Evolutionary conservation across 768 basidiomycete genomes (phyloP).

Genomic region (Agrocybe praecox): DNA sequence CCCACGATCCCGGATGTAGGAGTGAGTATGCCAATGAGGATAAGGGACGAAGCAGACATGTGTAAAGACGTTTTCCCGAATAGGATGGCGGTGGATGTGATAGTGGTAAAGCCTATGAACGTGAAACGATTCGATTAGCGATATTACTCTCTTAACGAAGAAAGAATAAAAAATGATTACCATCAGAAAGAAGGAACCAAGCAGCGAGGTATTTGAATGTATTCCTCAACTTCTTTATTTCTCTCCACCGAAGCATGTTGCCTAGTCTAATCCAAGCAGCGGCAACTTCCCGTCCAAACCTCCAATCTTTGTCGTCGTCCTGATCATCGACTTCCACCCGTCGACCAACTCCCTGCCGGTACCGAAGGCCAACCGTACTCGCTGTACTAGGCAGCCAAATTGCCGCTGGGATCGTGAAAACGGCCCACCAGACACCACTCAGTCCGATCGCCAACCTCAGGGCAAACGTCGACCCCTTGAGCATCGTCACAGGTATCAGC

Average conservation of each 20-base stretch:
- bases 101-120: constrained; percentile 79
- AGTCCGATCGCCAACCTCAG: constrained; percentile 83
- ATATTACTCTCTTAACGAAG: not conserved
- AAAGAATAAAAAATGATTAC: constrained; percentile 33
- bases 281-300: constrained; percentile 49
- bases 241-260: constrained; percentile 70
- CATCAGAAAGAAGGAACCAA: constrained; percentile 94
- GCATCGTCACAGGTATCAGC: constrained; percentile 72
- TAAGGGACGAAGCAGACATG: constrained; percentile 77
- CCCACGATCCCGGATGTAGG: constrained; percentile 81
- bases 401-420: constrained; percentile 79
- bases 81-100: constrained; percentile 88
- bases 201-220: constrained; percentile 91
- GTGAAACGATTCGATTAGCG: not conserved
- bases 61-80: constrained; percentile 89
- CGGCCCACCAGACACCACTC: constrained; percentile 88
- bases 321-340: constrained; percentile 16
- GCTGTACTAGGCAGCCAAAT: constrained; percentile 60
- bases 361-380: not conserved
- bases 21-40: constrained; percentile 79
- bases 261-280: constrained; percentile 79
- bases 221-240: constrained; percentile 74
- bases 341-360: constrained; percentile 8
- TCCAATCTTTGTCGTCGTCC: constrained; percentile 42
- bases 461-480: constrained; percentile 77